Evolutionary conservation across 176 grass and related monocot species (phyloP).

Genomic region (Triticum monococcum): DNA sequence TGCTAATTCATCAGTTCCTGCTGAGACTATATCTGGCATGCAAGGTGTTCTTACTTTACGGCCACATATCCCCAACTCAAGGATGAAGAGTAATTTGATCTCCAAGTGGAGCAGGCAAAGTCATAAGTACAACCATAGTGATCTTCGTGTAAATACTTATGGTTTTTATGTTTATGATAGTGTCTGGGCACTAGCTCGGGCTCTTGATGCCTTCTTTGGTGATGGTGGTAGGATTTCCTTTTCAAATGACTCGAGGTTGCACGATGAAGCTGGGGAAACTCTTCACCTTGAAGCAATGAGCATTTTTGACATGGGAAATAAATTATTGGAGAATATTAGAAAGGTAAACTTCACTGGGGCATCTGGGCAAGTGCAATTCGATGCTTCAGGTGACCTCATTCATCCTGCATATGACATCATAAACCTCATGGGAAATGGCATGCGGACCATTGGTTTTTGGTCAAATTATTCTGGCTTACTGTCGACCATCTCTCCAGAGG

Average conservation of each 20-base stretch:
- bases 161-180: conserved; percentile 87
- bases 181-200: conserved; percentile 76
- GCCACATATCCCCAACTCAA: conserved; percentile 63
- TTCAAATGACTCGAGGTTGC: conserved; percentile 66
- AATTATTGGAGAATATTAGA: conserved; percentile 56
- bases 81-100: conserved; percentile 66
- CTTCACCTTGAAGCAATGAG: conserved; percentile 85
- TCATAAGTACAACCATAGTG: conserved; percentile 58
- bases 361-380: conserved; percentile 65
- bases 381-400: conserved; percentile 57
- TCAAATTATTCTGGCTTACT: conserved; percentile 81
- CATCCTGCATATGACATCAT: conserved; percentile 88
- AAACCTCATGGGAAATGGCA: conserved; percentile 74
- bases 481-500: conserved; percentile 64
- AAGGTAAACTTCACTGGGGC: conserved; percentile 63
- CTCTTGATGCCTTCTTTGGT: conserved; percentile 74
- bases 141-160: conserved; percentile 53
- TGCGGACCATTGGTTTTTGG: conserved; percentile 79
- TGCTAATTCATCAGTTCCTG: conserved; percentile 57
- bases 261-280: conserved; percentile 39
- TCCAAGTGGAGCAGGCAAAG: conserved; percentile 67
- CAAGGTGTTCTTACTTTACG: conserved; percentile 87
- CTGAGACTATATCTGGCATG: conserved; percentile 60
- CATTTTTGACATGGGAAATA: conserved; percentile 69
- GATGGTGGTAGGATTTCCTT: conserved; percentile 76